Conservation (phyloP, 139 green algal species). For the Chlamydomonas sphaeroides region DNA sequence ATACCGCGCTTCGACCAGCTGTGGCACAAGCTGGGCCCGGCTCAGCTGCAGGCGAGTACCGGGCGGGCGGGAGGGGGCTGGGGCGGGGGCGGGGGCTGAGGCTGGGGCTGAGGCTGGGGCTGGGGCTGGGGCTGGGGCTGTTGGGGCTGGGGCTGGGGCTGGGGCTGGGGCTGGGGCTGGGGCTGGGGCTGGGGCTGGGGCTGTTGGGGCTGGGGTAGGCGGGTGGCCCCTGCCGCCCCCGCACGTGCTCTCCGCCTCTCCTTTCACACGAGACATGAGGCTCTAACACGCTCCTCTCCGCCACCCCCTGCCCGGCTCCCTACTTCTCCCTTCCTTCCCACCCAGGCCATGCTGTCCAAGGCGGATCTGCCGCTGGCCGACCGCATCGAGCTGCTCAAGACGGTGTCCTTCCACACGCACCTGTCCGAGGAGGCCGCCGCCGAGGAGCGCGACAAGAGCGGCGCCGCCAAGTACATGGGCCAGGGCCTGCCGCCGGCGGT, state of each 20-base stretch:
- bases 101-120: too few species aligned
- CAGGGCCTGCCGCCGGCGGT: conserved; percentile 46
- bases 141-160: too few species aligned
- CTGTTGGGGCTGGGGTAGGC: too few species aligned
- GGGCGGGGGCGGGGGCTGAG: background rate
- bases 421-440: background rate
- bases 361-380: conserved; percentile 42
- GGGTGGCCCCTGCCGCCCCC: too few species aligned
- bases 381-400: conserved; percentile 57
- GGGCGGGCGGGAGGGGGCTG: too few species aligned
- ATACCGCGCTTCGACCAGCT: conserved; percentile 54
- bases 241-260: too few species aligned
- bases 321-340: background rate
- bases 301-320: background rate
- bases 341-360: conserved; percentile 44
- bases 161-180: too few species aligned
- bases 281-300: too few species aligned
- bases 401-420: conserved; percentile 47
- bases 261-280: too few species aligned
- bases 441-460: conserved; percentile 24
- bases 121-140: too few species aligned
- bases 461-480: conserved; percentile 46
- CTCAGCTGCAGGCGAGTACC: conserved; percentile 16
- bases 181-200: too few species aligned
- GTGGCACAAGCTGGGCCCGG: conserved; percentile 49